A percentile compares a stretch with the other conserved stretches of the same genome.
Evolutionary conservation across 805 yeast species (phyloP).

Genomic region (Candida saitoana): DNA sequence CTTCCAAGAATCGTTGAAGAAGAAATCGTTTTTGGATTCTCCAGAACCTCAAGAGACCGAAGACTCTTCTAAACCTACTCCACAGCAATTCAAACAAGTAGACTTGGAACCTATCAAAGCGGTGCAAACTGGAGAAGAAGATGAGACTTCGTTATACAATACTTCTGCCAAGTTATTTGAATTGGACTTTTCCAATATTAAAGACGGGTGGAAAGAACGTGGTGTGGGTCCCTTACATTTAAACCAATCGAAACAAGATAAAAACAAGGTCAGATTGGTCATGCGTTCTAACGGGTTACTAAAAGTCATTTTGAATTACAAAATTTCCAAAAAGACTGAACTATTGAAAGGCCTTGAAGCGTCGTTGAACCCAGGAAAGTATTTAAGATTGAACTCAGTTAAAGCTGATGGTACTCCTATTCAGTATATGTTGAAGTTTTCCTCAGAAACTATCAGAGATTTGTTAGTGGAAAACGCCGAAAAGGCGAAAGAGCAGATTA

Average conservation of each 20-base stretch:
- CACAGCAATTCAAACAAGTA: constrained; percentile 49
- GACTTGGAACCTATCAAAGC: constrained; percentile 54
- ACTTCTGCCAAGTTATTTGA: constrained; percentile 77
- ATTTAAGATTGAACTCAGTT: constrained; percentile 67
- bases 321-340: constrained; percentile 58
- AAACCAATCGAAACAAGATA: constrained; percentile 44
- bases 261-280: constrained; percentile 59
- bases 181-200: constrained; percentile 58
- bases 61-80: constrained; percentile 11
- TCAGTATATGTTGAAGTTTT: constrained; percentile 79
- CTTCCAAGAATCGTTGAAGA: constrained; percentile 47
- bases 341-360: constrained; percentile 79
- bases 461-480: constrained; percentile 52
- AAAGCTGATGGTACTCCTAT: constrained; percentile 58
- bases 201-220: constrained; percentile 91
- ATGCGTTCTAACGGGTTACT: constrained; percentile 89
- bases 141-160: constrained; percentile 64
- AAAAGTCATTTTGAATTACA: constrained; percentile 75
- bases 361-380: constrained; percentile 79
- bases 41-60: constrained; percentile 13
- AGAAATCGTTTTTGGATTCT: constrained; percentile 56
- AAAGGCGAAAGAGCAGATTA: constrained; percentile 18
- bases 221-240: constrained; percentile 88
- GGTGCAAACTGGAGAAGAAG: constrained; percentile 85
- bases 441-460: constrained; percentile 56